phyloP scores from a whole-genome alignment of 331 rosid genomes.

The Acacia pycnantha region DNA sequence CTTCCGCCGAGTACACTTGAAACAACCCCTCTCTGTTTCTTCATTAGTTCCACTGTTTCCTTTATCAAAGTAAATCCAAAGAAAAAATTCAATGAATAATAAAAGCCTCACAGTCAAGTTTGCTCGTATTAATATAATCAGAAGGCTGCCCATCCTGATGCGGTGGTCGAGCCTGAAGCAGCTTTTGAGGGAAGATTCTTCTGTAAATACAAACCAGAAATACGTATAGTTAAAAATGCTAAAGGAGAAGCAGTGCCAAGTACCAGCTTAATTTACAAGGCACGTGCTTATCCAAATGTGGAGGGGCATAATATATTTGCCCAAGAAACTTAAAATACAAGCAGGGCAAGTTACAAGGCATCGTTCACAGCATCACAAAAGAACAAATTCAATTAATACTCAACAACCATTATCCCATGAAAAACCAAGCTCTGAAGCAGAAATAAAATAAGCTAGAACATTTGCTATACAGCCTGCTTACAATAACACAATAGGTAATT shows the following conservation, averaged over 20 bases:
- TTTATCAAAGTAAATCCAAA: conserved; percentile 31
- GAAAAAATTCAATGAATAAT: conserved; percentile 23
- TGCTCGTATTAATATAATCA: conserved; percentile 49
- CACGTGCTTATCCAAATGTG: neutral
- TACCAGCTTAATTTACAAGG: neutral
- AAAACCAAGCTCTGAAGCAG: neutral
- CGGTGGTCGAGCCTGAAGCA: conserved; percentile 68
- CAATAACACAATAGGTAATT: neutral
- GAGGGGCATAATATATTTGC: neutral
- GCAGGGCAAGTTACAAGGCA: neutral
- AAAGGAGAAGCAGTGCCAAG: neutral
- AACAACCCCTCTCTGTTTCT: conserved; percentile 26
- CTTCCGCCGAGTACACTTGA: conserved; percentile 40
- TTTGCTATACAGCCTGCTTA: neutral
- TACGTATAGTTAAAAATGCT: neutral
- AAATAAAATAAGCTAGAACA: neutral
- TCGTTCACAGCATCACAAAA: neutral
- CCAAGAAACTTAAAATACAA: neutral
- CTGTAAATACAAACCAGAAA: conserved; percentile 47
- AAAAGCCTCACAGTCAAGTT: conserved; percentile 47
- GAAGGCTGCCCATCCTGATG: conserved; percentile 99
- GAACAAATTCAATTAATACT: neutral
- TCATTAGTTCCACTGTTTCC: conserved; percentile 17
- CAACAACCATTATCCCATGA: neutral
- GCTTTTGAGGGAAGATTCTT: conserved; percentile 77